phyloP scores from a whole-genome alignment of 2,329 filamentous ascomycete genomes.

The Lecanosticta acicola region DNA sequence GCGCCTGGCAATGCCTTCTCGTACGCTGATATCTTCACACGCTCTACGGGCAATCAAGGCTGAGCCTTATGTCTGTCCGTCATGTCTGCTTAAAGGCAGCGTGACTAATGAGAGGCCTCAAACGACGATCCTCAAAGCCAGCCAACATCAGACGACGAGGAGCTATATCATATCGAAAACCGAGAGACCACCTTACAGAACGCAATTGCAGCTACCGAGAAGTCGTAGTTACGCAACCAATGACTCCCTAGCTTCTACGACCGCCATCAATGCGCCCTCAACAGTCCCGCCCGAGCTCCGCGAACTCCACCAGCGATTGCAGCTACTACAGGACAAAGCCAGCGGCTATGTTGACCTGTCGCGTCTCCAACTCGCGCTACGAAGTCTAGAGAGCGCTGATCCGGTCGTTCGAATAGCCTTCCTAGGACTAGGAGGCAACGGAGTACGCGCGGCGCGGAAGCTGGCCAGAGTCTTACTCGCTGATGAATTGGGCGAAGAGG shows the following conservation, averaged over 20 bases:
- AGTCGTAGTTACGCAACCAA: constrained; percentile 19
- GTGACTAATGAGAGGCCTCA: not conserved
- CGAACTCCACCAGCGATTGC: constrained; percentile 56
- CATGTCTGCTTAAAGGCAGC: constrained; percentile 14
- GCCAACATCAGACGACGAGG: not conserved
- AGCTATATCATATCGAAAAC: not conserved
- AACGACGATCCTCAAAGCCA: not conserved
- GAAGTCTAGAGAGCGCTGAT: constrained; percentile 53
- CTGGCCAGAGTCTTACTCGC: constrained; percentile 58
- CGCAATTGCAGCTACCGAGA: not conserved
- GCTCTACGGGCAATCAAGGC: constrained; percentile 2
- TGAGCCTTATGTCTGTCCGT: constrained; percentile 21
- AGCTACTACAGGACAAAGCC: constrained; percentile 56
- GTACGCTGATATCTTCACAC: constrained; percentile 7
- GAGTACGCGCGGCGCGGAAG: constrained; percentile 52
- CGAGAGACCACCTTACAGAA: not conserved
- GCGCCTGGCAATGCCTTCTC: constrained; percentile 15
- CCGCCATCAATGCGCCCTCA: constrained; percentile 50
- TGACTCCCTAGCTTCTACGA: constrained; percentile 44
- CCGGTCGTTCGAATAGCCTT: constrained; percentile 53
- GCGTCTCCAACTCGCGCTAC: constrained; percentile 64
- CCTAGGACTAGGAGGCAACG: constrained; percentile 31
- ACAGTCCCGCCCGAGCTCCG: constrained; percentile 49
- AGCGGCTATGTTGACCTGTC: constrained; percentile 62
- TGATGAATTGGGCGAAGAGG: constrained; percentile 40